Percentiles rank a stretch among this genome's conserved stretches.
phyloP scores from a whole-genome alignment of 257 asterid species.

The Craterostigma plantagineum region DNA sequence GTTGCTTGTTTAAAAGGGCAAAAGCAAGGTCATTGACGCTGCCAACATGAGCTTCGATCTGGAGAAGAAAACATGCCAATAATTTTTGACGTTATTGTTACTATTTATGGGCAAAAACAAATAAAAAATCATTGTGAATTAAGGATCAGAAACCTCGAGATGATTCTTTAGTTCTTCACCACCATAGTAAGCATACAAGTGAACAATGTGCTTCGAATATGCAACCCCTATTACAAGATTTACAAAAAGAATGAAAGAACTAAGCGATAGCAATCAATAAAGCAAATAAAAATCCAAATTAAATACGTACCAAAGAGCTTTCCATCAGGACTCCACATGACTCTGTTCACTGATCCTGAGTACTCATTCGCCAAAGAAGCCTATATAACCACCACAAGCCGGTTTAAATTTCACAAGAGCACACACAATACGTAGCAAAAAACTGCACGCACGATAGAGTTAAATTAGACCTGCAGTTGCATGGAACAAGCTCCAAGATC shows the following conservation, averaged over 20 bases:
- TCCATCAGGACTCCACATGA: slow-evolving; percentile 93
- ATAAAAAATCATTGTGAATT: slow-evolving; percentile 3
- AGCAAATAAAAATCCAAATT: slow-evolving; percentile 1
- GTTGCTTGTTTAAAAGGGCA: slow-evolving; percentile 27
- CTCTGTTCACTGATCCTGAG: slow-evolving; percentile 77
- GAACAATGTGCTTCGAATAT: slow-evolving; percentile 77
- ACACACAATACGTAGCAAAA: neutral
- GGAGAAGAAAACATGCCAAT: slow-evolving; percentile 5
- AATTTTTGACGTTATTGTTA: too few species aligned
- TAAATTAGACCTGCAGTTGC: slow-evolving; percentile 31
- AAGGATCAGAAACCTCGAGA: slow-evolving; percentile 41
- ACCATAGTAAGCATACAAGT: slow-evolving; percentile 61
- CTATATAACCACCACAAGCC: slow-evolving; percentile 18
- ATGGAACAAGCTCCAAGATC: slow-evolving; percentile 32
- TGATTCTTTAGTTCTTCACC: slow-evolving; percentile 69
- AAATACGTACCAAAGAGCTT: slow-evolving; percentile 50
- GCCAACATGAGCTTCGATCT: slow-evolving; percentile 61
- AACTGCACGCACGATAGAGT: neutral
- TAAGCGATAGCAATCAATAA: neutral
- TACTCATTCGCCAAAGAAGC: slow-evolving; percentile 65
- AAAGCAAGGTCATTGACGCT: slow-evolving; percentile 50
- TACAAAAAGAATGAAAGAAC: slow-evolving; percentile 2
- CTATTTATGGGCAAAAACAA: too few species aligned
- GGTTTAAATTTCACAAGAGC: neutral
- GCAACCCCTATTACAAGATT: slow-evolving; percentile 56